Conservation (phyloP, 2,329 filamentous ascomycete species). For the Claviceps arundinis region DNA sequence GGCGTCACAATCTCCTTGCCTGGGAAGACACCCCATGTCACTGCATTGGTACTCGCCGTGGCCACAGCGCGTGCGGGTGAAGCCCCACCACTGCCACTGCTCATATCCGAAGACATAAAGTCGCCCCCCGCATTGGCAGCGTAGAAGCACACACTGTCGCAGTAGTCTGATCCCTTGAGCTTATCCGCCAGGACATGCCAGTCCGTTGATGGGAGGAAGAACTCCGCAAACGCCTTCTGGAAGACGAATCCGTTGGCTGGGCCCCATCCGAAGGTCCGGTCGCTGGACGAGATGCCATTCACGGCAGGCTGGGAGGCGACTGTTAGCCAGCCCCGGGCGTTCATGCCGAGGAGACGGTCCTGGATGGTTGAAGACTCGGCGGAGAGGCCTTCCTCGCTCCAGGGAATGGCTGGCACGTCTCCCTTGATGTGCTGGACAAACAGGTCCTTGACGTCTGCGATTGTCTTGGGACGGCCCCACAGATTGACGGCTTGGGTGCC, state of each 20-base stretch:
- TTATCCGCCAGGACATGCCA: slow-evolving; percentile 55
- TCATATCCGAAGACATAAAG: slow-evolving; percentile 56
- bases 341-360: slow-evolving; percentile 60
- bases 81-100: slow-evolving; percentile 17
- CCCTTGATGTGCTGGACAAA: slow-evolving; percentile 75
- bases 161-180: slow-evolving; percentile 43
- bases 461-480: slow-evolving; percentile 66
- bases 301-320: slow-evolving; percentile 91
- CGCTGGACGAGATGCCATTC: slow-evolving; percentile 65
- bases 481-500: slow-evolving; percentile 69
- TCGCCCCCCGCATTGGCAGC: slow-evolving; percentile 68
- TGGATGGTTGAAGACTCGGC: slow-evolving; percentile 76
- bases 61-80: slow-evolving; percentile 19
- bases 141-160: slow-evolving; percentile 71
- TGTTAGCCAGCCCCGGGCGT: slow-evolving; percentile 83
- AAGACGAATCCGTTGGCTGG: slow-evolving; percentile 88
- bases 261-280: slow-evolving; percentile 84
- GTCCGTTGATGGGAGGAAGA: slow-evolving; percentile 68
- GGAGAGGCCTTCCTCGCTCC: slow-evolving; percentile 81
- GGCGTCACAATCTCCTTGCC: slow-evolving; percentile 94
- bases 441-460: slow-evolving; percentile 60
- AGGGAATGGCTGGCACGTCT: slow-evolving; percentile 69
- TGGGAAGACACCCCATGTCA: slow-evolving; percentile 93
- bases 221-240: slow-evolving; percentile 96
- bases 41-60: slow-evolving; percentile 62